Conservation (phyloP, 2,329 filamentous ascomycete species). For the Fusarium sp. region DNA sequence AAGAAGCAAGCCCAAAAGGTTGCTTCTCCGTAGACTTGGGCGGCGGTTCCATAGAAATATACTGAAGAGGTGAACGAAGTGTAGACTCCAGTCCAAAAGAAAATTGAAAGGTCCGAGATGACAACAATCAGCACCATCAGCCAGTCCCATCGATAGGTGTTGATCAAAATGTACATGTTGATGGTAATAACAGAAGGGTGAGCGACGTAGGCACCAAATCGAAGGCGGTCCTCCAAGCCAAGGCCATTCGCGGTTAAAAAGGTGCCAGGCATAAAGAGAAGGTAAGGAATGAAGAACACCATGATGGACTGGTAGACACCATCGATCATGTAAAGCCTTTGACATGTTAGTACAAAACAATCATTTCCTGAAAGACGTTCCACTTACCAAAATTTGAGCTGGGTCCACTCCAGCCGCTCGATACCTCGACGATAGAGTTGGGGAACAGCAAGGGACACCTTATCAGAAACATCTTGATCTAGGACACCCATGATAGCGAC, state of each 20-base stretch:
- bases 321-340: slow-evolving; percentile 91
- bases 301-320: slow-evolving; percentile 95
- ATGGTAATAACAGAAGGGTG: slow-evolving; percentile 88
- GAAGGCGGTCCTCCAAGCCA: slow-evolving; percentile 81
- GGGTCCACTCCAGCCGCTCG: slow-evolving; percentile 96
- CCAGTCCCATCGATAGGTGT: slow-evolving; percentile 99
- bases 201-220: slow-evolving; percentile 89
- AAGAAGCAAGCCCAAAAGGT: slow-evolving; percentile 90
- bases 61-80: slow-evolving; percentile 63
- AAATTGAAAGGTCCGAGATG: slow-evolving; percentile 88
- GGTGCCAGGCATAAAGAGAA: slow-evolving; percentile 77
- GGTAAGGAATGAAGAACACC: slow-evolving; percentile 91
- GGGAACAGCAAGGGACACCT: slow-evolving; percentile 92
- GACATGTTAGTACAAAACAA: slow-evolving; percentile 21
- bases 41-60: slow-evolving; percentile 80
- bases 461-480: slow-evolving; percentile 96
- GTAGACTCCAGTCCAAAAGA: slow-evolving; percentile 96
- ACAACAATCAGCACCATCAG: slow-evolving; percentile 85
- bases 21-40: slow-evolving; percentile 82
- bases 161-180: slow-evolving; percentile 94
- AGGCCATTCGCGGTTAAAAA: slow-evolving; percentile 80
- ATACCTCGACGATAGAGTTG: slow-evolving; percentile 96
- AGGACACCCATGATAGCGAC: slow-evolving; percentile 96
- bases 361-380: background rate
- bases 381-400: slow-evolving; percentile 92